Conservation (phyloP, 164 flowering plant species). For the Warburgia ugandensis region DNA sequence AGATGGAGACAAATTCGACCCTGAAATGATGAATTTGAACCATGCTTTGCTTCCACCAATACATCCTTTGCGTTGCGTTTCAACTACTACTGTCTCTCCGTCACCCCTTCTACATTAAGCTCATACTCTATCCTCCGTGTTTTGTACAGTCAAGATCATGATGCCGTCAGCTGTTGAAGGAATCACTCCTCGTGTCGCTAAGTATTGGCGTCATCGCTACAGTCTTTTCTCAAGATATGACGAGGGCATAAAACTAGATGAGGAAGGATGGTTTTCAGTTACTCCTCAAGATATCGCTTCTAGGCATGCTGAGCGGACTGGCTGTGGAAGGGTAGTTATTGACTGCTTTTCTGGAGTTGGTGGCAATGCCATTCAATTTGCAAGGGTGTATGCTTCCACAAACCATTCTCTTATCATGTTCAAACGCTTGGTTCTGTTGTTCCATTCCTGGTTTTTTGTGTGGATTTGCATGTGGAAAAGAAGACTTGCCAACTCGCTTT, state of each 20-base stretch:
- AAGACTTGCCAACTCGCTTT: neutral
- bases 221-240: slow-evolving; percentile 45
- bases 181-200: slow-evolving; percentile 30
- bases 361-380: slow-evolving; percentile 58
- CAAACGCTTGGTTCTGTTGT: neutral
- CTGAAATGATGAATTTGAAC: too few relatives aligned
- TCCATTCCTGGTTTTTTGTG: neutral
- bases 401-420: neutral
- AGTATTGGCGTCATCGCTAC: slow-evolving; percentile 48
- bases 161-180: slow-evolving; percentile 4
- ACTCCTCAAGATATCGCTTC: slow-evolving; percentile 53
- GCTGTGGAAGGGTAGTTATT: slow-evolving; percentile 29
- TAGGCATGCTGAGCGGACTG: slow-evolving; percentile 36
- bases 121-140: too few relatives aligned
- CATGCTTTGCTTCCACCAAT: too few relatives aligned
- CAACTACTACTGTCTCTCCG: too few relatives aligned
- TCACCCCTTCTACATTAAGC: neutral
- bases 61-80: too few relatives aligned
- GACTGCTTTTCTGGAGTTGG: slow-evolving; percentile 55
- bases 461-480: neutral
- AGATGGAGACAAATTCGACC: too few relatives aligned
- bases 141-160: neutral
- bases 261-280: slow-evolving; percentile 64
- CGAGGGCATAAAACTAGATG: slow-evolving; percentile 48
- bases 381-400: slow-evolving; percentile 25